Base-by-base conservation (phyloP, 306 rosid species). In the Dalbergia cultrata region DNA sequence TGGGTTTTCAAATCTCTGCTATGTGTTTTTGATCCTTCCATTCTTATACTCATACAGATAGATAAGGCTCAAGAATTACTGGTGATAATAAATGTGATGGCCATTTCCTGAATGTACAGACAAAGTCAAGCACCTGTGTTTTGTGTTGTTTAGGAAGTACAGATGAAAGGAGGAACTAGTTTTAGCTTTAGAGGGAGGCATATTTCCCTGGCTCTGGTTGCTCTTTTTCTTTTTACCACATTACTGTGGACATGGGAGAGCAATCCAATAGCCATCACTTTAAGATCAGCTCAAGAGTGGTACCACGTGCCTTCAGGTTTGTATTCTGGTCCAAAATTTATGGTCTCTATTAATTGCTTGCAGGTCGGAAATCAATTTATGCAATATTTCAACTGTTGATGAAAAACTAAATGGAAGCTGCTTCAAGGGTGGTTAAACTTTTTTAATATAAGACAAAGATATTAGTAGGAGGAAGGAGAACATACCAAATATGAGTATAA, bases 231-330 rank as follows among this genome's bases (percentile, higher is more conserved):
- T 10, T 72, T 89, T 34, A 84, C 91, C 63, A 74, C 85, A 37
- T 67, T 92, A 57, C 53, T 90, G 76, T 91, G 92, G 95, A 82
- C 84, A 56, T 95, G 93, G 92, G 94, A 91, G 89, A 83, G 84
- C 67, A 93, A 83, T 63, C 97, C 89, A 53, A 78, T 95, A 70
- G 81, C 85, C 26, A 69, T 43, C 19, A 84, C 90, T 35, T 82
- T 89, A 37, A 78, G 82, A 59, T 74, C 80, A 21, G 84, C 90
- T 59, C 88, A 75, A 82, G 87, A 88, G 78, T 76, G 81, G 83
- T 78, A 76, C 59, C 39, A 47, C 53, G 37, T 67, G 3, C 81
- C 94, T 78, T 57, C 84, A 91, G 94, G 95, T 91, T 84, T 83
- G 91, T 86, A 67, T 82, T 71, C 81, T 62, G 56, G n/a, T 52